Evolutionary conservation across 75 land plant species (phyloP).

Genomic region (Sequoiadendron giganteum): DNA sequence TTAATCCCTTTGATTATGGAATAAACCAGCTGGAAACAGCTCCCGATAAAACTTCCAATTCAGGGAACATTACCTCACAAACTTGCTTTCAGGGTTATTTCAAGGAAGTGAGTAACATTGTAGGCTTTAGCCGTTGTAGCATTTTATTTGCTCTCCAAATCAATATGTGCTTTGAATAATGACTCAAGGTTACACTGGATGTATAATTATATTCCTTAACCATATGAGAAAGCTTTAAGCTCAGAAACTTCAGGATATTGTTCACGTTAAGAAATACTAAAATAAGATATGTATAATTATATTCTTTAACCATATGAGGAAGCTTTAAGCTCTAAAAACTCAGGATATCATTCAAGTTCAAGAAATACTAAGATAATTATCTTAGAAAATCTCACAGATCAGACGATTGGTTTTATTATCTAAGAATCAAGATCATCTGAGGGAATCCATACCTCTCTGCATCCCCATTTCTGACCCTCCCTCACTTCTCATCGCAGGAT

Average conservation of each 20-base stretch:
- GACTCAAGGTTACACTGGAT: background rate
- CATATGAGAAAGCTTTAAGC: background rate
- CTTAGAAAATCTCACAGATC: too few species aligned
- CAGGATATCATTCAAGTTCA: background rate
- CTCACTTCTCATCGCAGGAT: background rate
- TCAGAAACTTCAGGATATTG: too few species aligned
- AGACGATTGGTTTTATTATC: background rate
- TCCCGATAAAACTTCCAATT: background rate
- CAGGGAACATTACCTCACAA: background rate
- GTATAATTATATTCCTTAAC: background rate
- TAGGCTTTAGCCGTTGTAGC: background rate
- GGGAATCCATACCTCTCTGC: background rate
- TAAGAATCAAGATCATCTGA: background rate
- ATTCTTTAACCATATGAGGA: background rate
- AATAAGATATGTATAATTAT: background rate
- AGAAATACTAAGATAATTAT: background rate
- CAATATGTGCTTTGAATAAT: background rate
- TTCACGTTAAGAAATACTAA: background rate
- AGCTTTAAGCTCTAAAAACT: too few species aligned
- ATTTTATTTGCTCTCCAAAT: background rate
- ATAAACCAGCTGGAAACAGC: background rate
- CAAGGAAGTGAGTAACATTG: background rate
- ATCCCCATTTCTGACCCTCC: background rate
- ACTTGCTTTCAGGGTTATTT: background rate
- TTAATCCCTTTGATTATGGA: background rate